Evolutionary conservation across 495 filamentous ascomycete genomes (phyloP).

Genomic region (Pseudevernia furfuracea): DNA sequence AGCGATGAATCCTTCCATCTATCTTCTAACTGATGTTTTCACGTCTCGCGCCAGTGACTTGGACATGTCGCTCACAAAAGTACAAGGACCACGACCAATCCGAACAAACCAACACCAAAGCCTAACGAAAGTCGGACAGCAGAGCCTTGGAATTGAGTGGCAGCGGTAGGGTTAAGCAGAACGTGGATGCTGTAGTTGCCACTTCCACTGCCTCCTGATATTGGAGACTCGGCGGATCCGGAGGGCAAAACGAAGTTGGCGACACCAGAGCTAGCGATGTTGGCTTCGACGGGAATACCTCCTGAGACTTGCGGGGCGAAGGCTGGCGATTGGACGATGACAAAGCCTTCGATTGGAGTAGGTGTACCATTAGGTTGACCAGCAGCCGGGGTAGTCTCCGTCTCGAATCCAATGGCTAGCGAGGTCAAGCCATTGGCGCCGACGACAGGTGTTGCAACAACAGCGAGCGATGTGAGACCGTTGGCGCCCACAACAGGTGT

Average conservation of each 20-base stretch:
- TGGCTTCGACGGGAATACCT: neutral
- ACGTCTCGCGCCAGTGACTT: neutral
- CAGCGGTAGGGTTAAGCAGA: constrained; percentile 7
- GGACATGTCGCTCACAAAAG: constrained; percentile 8
- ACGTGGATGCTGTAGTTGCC: constrained; percentile 18
- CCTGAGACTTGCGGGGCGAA: neutral
- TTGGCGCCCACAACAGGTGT: constrained; percentile 15
- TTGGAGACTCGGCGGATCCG: neutral
- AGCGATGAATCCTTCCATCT: constrained; percentile 8
- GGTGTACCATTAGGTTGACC: neutral
- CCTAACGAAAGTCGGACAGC: neutral
- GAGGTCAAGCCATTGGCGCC: constrained; percentile 18
- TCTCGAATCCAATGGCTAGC: constrained; percentile 9
- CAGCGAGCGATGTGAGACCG: constrained; percentile 16
- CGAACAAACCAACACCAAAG: constrained; percentile 8
- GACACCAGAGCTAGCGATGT: neutral
- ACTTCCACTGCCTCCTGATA: neutral
- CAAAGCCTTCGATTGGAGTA: constrained; percentile 2
- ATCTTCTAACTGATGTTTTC: constrained; percentile 2
- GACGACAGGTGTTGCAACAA: constrained; percentile 15
- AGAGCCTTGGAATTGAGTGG: constrained; percentile 13
- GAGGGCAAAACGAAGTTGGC: neutral
- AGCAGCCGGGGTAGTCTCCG: constrained; percentile 3
- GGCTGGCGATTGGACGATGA: neutral
- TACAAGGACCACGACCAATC: neutral